Base-by-base conservation (phyloP, 495 filamentous ascomycete genomes). In the Hypomontagnella monticulosa region DNA sequence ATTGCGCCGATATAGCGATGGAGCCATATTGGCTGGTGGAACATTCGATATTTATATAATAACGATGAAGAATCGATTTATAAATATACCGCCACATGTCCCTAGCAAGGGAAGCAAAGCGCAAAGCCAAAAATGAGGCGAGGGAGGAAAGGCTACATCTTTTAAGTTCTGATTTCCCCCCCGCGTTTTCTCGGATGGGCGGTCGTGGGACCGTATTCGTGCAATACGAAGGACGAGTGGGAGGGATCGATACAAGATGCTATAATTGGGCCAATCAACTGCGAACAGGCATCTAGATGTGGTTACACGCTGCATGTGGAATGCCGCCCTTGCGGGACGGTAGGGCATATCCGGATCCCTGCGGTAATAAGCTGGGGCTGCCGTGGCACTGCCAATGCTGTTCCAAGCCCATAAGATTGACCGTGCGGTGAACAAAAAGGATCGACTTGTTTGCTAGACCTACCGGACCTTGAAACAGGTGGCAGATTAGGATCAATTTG, bases 261-360 rank as follows among this genome's bases (percentile, higher is more conserved):
- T 69, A 63, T 69, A 40, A 43, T 63, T 63, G 60, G 66, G 41
- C 66, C 60, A 69, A 69, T 69, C 60, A 69, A 34, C 41, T 47
- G 10, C 6, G 19, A 51, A 20, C 5, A 6, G 15, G 37, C 54
- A 32, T 58, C 55, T 38, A n/a, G 23, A 32, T 63, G 36, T 19
- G 65, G 65, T 63, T 63, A 55, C 65, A 62, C 27, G 34, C 48
- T 52, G 59, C 53, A 57, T 56, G 47, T 33, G 23, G 50, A 46
- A 56, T 32, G 51, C 52, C 57, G 46, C 57, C 64, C 46, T 53
- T n/a, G 34, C 59, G 48, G 59, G 49, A 58, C 42, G 44, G 52
- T 37, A 20, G 50, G 55, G 60, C 20, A 40, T 59, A 59, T 55
- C 65, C 34, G 43, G 30, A 69, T 69, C 65, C 65, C 55, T 63